These are phyloP conservation scores for Tricholoma bakamatsutake DNA, from an alignment of 768 basidiomycete genomes.

Conservation along the genomic window DNA sequence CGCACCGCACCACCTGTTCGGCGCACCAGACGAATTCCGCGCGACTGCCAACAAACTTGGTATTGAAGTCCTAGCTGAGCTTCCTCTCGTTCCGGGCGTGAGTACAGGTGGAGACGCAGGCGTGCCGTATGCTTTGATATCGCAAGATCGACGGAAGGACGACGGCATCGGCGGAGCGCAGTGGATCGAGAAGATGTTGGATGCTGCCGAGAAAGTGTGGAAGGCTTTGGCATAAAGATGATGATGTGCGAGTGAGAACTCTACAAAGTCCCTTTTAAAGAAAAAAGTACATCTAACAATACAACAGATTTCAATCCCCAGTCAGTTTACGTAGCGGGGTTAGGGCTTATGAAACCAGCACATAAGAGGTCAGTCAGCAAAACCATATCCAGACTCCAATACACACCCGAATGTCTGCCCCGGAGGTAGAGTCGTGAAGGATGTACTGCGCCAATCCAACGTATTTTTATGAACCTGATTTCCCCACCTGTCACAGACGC, in stretches of 20 bases:
- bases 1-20: conserved; percentile 61
- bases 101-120: conserved; percentile 71
- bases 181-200: conserved; percentile 14
- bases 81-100: conserved; percentile 75
- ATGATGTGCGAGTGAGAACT: not conserved
- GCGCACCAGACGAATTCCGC: conserved; percentile 60
- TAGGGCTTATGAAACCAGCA: not conserved
- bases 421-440: conserved; percentile 12
- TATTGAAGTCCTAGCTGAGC: conserved; percentile 66
- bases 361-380: not conserved
- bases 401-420: conserved; percentile 25
- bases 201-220: conserved; percentile 12
- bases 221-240: not conserved
- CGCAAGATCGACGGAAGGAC: conserved; percentile 8
- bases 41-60: conserved; percentile 49
- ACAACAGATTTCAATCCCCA: not conserved
- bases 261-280: not conserved
- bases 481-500: conserved; percentile 31
- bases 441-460: conserved; percentile 18
- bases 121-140: conserved; percentile 14
- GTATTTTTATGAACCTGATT: conserved; percentile 22
- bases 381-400: not conserved
- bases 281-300: not conserved
- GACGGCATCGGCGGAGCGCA: conserved; percentile 9
- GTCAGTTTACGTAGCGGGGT: not conserved